Evolutionary conservation across 164 flowering plant genomes (phyloP).

Genomic region (Saururus chinensis): DNA sequence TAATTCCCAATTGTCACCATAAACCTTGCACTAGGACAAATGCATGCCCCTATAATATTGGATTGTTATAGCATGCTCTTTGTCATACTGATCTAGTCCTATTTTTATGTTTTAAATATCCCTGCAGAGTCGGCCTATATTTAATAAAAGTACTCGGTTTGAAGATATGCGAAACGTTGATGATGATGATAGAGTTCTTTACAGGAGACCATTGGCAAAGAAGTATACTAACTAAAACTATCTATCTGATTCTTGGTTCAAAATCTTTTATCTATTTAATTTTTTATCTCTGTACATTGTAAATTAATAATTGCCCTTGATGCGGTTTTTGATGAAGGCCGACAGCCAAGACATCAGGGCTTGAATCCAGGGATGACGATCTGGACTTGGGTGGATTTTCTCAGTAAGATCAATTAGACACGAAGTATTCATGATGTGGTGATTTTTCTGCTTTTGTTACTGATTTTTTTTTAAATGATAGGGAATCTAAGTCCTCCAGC

Average conservation of each 20-base stretch:
- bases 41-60: too few relatives aligned
- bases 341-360: constrained; percentile 37
- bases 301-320: not conserved
- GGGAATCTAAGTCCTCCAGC: constrained; percentile 52
- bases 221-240: constrained; percentile 31
- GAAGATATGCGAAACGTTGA: constrained; percentile 83
- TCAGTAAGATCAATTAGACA: constrained; percentile 32
- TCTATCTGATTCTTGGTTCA: not conserved
- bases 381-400: constrained; percentile 62
- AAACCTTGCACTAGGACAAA: too few relatives aligned
- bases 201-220: constrained; percentile 51
- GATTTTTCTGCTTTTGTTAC: not conserved
- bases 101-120: not conserved
- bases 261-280: not conserved
- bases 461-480: constrained; percentile 9
- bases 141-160: constrained; percentile 91
- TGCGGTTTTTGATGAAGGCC: constrained; percentile 31
- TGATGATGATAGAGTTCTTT: constrained; percentile 52
- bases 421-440: not conserved
- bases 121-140: constrained; percentile 94
- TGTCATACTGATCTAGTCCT: not conserved
- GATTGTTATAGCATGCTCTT: not conserved
- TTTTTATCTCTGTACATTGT: not conserved
- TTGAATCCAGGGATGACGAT: constrained; percentile 80
- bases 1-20: too few relatives aligned